Evolutionary conservation across 148 eudicot species (phyloP).

Genomic region (Persicaria tinctoria): DNA sequence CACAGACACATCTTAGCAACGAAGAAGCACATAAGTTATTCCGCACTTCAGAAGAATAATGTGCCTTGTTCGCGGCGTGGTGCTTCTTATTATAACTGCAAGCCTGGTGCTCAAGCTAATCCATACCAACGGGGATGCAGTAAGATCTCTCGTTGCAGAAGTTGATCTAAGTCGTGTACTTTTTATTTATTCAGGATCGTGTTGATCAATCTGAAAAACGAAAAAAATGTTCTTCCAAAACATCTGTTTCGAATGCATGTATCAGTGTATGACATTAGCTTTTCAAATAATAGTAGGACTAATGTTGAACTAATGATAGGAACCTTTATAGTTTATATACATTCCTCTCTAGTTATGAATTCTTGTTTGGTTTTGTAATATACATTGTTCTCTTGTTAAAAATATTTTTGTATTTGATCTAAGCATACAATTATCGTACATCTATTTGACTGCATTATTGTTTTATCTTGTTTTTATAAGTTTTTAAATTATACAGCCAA

Average conservation of each 20-base stretch:
- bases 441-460: too few species aligned
- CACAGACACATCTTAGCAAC: constrained; percentile 21
- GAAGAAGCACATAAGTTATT: constrained; percentile 40
- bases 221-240: neutral
- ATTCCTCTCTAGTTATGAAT: too few species aligned
- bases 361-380: too few species aligned
- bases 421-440: too few species aligned
- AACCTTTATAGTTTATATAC: too few species aligned
- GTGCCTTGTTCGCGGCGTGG: constrained; percentile 59
- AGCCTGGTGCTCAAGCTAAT: constrained; percentile 49
- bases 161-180: constrained; percentile 9
- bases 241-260: neutral
- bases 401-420: too few species aligned
- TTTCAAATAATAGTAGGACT: constrained; percentile 1
- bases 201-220: neutral
- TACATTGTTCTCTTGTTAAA: too few species aligned
- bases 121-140: constrained; percentile 68
- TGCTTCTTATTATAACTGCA: constrained; percentile 64
- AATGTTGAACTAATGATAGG: neutral
- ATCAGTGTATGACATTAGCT: constrained; percentile 1
- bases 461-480: too few species aligned
- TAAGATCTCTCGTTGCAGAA: constrained; percentile 47
- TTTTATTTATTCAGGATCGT: neutral
- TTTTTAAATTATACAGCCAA: too few species aligned
- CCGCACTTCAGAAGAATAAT: constrained; percentile 42